These are phyloP conservation scores for Urochloa ruziziensis DNA, from an alignment of 176 grass and related monocot species.

Conservation along the genomic window DNA sequence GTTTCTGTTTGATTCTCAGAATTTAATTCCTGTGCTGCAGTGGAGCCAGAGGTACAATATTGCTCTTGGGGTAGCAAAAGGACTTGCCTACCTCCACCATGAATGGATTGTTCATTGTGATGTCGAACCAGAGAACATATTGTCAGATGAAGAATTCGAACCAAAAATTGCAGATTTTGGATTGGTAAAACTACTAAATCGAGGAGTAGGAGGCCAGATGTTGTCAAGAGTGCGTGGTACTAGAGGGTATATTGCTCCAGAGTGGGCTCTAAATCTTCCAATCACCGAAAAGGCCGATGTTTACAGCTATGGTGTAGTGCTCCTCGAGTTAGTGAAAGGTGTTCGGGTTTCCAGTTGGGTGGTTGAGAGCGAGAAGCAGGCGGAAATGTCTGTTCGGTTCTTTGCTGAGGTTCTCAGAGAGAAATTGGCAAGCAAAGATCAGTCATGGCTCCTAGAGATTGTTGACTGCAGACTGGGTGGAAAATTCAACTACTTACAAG, in stretches of 20 bases:
- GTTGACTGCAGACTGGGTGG: slow-evolving; percentile 34
- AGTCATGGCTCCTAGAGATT: slow-evolving; percentile 41
- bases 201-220: neutral
- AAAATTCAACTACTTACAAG: slow-evolving; percentile 38
- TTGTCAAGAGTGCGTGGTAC: slow-evolving; percentile 50
- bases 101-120: slow-evolving; percentile 76
- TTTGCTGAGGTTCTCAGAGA: slow-evolving; percentile 16
- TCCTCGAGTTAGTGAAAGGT: slow-evolving; percentile 57
- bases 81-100: slow-evolving; percentile 63
- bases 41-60: slow-evolving; percentile 57
- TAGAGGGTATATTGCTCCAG: slow-evolving; percentile 68
- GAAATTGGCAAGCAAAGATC: slow-evolving; percentile 31
- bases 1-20: slow-evolving; percentile 23
- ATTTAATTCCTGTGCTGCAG: neutral
- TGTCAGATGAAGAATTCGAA: slow-evolving; percentile 44
- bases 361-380: slow-evolving; percentile 8
- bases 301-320: slow-evolving; percentile 55
- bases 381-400: slow-evolving; percentile 6
- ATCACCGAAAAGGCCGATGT: slow-evolving; percentile 56
- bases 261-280: slow-evolving; percentile 58
- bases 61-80: slow-evolving; percentile 49
- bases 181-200: slow-evolving; percentile 40
- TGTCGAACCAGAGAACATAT: slow-evolving; percentile 64
- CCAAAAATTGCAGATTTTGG: slow-evolving; percentile 72
- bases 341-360: slow-evolving; percentile 31